Evolutionary conservation across 345 rosid genomes (phyloP).

Genomic region (Brassica nigra): DNA sequence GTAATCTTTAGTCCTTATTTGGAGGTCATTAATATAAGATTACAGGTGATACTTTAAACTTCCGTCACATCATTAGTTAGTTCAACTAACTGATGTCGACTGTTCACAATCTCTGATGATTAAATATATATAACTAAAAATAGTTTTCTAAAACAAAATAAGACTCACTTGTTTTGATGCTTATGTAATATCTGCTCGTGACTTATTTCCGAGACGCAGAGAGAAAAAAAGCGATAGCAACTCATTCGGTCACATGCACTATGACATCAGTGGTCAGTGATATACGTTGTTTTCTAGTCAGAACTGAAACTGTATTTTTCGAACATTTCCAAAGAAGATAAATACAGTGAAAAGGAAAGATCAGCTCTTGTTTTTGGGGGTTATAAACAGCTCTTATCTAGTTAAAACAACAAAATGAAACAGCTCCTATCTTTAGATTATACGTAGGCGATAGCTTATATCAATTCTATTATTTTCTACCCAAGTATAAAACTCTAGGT

Average conservation of each 20-base stretch:
- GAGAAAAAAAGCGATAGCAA: constrained; percentile 18
- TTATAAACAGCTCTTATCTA: background rate
- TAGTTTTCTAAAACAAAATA: background rate
- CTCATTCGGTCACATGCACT: constrained; percentile 40
- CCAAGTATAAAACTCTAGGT: background rate
- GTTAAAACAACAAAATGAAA: background rate
- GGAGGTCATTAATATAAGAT: no score
- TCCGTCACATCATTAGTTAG: constrained; percentile 18
- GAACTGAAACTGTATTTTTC: constrained; percentile 29
- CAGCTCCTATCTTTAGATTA: constrained; percentile 18
- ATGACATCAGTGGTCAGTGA: constrained; percentile 35
- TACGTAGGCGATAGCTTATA: constrained; percentile 7
- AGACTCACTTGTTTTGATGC: constrained; percentile 11
- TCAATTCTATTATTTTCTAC: background rate
- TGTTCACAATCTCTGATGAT: background rate
- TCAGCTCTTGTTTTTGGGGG: constrained; percentile 14
- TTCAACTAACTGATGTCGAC: background rate
- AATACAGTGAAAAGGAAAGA: constrained; percentile 14
- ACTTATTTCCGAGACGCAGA: constrained; percentile 16
- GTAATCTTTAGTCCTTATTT: no score
- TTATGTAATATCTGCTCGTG: constrained; percentile 37
- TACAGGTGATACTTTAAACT: background rate
- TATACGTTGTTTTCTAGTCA: constrained; percentile 33
- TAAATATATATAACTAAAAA: background rate
- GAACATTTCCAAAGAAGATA: constrained; percentile 20